A percentile compares a stretch with the other conserved stretches of the same genome.
Evolutionary conservation across 2,329 filamentous ascomycete species (phyloP).

Genomic region (Aspergillus novoparasiticus): DNA sequence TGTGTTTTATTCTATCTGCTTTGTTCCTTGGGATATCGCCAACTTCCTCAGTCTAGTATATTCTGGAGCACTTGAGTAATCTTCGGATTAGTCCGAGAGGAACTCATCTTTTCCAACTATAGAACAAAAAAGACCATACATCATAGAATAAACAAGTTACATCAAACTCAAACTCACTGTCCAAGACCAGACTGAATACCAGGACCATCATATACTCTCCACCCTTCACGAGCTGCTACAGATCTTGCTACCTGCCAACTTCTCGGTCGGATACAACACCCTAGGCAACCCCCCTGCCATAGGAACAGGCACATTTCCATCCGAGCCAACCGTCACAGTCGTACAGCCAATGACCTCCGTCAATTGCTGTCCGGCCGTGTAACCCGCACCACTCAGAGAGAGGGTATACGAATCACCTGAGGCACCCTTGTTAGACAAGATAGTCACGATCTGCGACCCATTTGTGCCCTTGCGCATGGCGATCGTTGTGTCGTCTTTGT

Average conservation of each 20-base stretch:
- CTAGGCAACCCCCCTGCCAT: slow-evolving; percentile 49
- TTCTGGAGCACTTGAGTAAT: no score
- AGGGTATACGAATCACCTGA: slow-evolving; percentile 28
- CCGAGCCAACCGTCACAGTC: slow-evolving; percentile 43
- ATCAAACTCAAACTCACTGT: no score
- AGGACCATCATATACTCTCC: no score
- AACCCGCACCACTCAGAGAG: slow-evolving; percentile 28
- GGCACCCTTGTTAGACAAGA: slow-evolving; percentile 48
- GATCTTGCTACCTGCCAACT: slow-evolving; percentile 14
- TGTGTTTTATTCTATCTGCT: no score
- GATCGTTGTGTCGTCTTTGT: slow-evolving; percentile 46
- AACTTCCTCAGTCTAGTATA: no score
- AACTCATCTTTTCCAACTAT: no score
- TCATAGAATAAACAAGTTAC: no score
- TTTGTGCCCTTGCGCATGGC: slow-evolving; percentile 48
- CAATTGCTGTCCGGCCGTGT: slow-evolving; percentile 23
- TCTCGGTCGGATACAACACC: slow-evolving; percentile 33
- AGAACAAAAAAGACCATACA: no score
- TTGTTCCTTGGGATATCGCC: no score
- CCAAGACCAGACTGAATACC: no score
- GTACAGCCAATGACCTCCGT: slow-evolving; percentile 44
- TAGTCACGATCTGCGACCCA: slow-evolving; percentile 42
- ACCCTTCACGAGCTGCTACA: slow-evolving; percentile 6
- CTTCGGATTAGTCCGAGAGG: no score
- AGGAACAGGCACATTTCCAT: slow-evolving; percentile 47